Base-by-base conservation (phyloP, 495 filamentous ascomycete species). In the Aspergillus baeticus region DNA sequence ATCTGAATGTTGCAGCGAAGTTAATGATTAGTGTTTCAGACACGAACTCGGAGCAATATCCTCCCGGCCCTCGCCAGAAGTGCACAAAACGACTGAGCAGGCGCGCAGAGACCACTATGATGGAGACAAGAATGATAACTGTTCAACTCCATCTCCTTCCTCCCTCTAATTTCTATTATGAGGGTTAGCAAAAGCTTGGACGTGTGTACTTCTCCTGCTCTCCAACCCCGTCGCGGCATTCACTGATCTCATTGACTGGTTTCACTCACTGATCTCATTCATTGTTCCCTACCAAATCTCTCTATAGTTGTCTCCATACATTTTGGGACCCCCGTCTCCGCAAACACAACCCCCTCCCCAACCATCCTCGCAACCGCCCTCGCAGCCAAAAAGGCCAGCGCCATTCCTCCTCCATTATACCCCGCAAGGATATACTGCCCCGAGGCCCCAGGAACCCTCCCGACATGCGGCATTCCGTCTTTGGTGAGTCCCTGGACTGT, bases 401-500 rank as follows among this genome's bases (percentile, higher is more conserved):
- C 67, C 80, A 83, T 85, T 0, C 82, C 81, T 58, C 77, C 77
- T 4, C 81, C 81, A 54, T 81, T 77, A 63, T 81, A 83, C 0
- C 79, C 79, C 1, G 80, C 78, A 35, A 77, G 51, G 14, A 85
- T 69, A 52, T 60, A 84, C 46, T 76, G 69, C 6, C 68, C 71
- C 5, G 68, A 39, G 26, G 63, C 57, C 3, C 63, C 71, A 3
- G 81, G 82, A 6, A 83, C 68, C 33, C 52, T 42, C 13, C 81
- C 81, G 26, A 81, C 64, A 57, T 79, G 73, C 6, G 81, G 81
- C n/a, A 70, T 66, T 0, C 64, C 69, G 48, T 81, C 77, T 11
- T 67, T 68, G 5, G 69, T 73, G 46, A 70, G 74, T 4, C 74
- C 76, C 18, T 41, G 38, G 38, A 41, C 38, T 41, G 26, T n/a